A percentile compares a stretch with the other conserved stretches of the same genome.
Evolutionary conservation across 2,329 filamentous ascomycete species (phyloP).

Genomic region (Arachnomyces sp.): DNA sequence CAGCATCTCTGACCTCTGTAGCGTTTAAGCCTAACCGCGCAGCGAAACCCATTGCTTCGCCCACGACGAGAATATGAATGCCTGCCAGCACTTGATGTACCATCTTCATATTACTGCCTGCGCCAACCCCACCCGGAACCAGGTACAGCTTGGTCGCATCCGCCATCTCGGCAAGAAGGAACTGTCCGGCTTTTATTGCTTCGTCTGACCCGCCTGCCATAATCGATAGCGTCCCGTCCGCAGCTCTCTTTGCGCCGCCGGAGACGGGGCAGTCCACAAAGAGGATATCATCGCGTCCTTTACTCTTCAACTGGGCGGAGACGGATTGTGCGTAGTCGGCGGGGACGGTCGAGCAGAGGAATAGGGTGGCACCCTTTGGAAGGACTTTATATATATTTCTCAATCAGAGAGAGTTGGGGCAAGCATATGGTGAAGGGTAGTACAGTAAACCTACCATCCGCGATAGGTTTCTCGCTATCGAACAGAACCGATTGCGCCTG

Average conservation of each 20-base stretch:
- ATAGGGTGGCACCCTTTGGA: conserved; percentile 51
- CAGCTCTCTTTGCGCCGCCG: conserved; percentile 60
- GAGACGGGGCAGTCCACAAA: conserved; percentile 68
- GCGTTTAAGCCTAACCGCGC: conserved; percentile 49
- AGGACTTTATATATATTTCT: conserved; percentile 30
- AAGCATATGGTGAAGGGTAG: neutral
- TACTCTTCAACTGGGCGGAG: conserved; percentile 47
- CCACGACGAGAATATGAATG: conserved; percentile 54
- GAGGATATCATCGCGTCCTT: conserved; percentile 54
- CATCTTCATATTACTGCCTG: conserved; percentile 56
- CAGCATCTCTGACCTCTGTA: conserved; percentile 33
- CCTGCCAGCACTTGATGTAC: conserved; percentile 57
- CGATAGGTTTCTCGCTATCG: conserved; percentile 47
- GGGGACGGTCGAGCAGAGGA: conserved; percentile 65
- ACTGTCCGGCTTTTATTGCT: conserved; percentile 50
- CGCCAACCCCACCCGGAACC: conserved; percentile 53
- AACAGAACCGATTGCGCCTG: conserved; percentile 63
- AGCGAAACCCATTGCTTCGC: conserved; percentile 56
- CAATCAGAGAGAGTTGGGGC: conserved; percentile 11
- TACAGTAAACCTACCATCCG: conserved; percentile 18
- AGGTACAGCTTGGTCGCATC: conserved; percentile 53
- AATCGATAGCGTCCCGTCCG: conserved; percentile 65
- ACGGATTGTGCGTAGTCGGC: conserved; percentile 58
- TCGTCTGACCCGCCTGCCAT: conserved; percentile 59
- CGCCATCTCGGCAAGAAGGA: conserved; percentile 58